Conservation (phyloP, 2,329 filamentous ascomycete species). For the Zalaria sp. region DNA sequence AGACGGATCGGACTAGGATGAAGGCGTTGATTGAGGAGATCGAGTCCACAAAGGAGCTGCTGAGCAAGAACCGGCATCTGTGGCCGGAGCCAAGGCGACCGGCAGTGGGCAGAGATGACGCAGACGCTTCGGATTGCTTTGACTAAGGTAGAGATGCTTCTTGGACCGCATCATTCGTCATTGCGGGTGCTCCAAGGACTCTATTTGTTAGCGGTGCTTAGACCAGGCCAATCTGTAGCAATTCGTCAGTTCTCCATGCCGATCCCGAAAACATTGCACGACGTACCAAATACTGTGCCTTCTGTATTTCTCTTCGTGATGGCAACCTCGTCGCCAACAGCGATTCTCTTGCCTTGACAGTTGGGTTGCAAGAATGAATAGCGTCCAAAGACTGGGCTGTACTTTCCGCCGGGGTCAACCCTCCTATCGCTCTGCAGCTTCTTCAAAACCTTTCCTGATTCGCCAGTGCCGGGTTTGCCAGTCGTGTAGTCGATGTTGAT, state of each 20-base stretch:
- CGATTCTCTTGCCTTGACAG: slow-evolving; percentile 16
- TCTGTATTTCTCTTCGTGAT: slow-evolving; percentile 25
- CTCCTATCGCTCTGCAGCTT: slow-evolving; percentile 29
- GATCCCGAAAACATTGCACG: too few relatives aligned
- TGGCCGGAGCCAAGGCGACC: slow-evolving; percentile 4
- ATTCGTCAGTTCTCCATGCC: too few relatives aligned
- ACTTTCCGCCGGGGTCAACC: slow-evolving; percentile 30
- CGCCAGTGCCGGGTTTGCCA: slow-evolving; percentile 23
- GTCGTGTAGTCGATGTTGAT: slow-evolving; percentile 35
- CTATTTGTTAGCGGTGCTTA: too few relatives aligned
- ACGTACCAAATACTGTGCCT: slow-evolving; percentile 29
- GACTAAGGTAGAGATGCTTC: background rate
- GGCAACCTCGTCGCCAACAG: slow-evolving; percentile 29
- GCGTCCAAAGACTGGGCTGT: slow-evolving; percentile 33
- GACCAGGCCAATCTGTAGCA: too few relatives aligned
- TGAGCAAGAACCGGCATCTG: slow-evolving; percentile 7
- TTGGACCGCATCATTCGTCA: background rate
- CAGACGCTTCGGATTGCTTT: slow-evolving; percentile 13
- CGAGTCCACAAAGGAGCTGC: slow-evolving; percentile 6
- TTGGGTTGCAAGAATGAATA: slow-evolving; percentile 26
- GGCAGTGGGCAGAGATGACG: slow-evolving; percentile 3
- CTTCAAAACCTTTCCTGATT: slow-evolving; percentile 28
- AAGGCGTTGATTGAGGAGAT: slow-evolving; percentile 8
- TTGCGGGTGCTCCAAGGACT: too few relatives aligned
- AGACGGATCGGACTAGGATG: slow-evolving; percentile 7